Conservation (phyloP, 169 alveolate genomes). For the Plasmodium vinckei region DNA sequence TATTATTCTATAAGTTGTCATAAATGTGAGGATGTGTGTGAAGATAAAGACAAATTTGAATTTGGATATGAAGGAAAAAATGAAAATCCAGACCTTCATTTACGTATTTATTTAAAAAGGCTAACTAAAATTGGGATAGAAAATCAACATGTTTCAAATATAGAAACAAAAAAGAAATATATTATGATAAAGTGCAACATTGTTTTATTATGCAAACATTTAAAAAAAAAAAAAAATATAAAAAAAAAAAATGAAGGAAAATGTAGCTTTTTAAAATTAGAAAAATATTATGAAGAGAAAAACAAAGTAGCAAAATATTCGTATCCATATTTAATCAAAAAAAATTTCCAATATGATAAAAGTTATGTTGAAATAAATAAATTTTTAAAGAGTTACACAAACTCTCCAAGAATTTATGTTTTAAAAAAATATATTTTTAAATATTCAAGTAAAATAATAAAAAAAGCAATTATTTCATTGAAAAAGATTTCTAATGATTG, state of each 20-base stretch:
- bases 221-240: not conserved
- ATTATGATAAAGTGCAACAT: slow-evolving; percentile 23
- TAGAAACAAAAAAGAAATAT: not conserved
- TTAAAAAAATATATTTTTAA: not conserved
- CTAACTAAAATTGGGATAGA: no score
- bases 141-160: no score
- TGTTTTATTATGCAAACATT: not conserved
- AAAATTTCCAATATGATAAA: slow-evolving; percentile 26
- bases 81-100: not conserved
- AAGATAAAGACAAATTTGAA: not conserved
- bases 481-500: no score
- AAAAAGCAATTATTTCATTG: no score
- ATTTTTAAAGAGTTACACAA: slow-evolving; percentile 31
- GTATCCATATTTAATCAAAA: slow-evolving; percentile 10
- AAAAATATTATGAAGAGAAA: not conserved
- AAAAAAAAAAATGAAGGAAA: not conserved
- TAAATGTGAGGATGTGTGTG: not conserved
- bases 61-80: not conserved
- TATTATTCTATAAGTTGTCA: not conserved
- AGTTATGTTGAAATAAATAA: slow-evolving; percentile 24
- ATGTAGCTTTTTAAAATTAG: not conserved
- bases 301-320: slow-evolving; percentile 1
- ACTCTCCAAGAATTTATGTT: slow-evolving; percentile 10
- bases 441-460: not conserved
- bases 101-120: no score